These are phyloP conservation scores for Paracamarosporium sp. DNA, from an alignment of 2,329 filamentous ascomycete genomes.

Conservation along the genomic window DNA sequence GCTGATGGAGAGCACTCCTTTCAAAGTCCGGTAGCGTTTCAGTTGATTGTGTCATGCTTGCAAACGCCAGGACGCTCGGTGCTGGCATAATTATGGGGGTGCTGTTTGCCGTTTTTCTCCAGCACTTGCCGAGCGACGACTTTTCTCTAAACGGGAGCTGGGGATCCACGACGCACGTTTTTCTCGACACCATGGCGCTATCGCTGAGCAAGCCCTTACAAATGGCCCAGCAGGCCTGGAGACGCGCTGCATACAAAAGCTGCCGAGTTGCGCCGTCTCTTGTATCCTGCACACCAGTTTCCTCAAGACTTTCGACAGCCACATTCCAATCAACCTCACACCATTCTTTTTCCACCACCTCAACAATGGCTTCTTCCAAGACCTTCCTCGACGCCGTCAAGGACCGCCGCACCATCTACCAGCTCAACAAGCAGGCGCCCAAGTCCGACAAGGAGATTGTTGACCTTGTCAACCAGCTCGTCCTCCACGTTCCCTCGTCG, in stretches of 20 bases:
- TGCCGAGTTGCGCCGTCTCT: slow-evolving; percentile 13
- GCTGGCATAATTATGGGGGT: slow-evolving; percentile 26
- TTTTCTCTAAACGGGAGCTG: slow-evolving; percentile 1
- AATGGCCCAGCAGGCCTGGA: slow-evolving; percentile 27
- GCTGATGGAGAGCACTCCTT: neutral
- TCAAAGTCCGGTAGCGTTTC: neutral
- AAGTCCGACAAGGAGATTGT: slow-evolving; percentile 65
- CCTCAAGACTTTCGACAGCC: slow-evolving; percentile 9
- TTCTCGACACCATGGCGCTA: slow-evolving; percentile 33
- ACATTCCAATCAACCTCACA: slow-evolving; percentile 9
- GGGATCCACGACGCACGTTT: slow-evolving; percentile 13
- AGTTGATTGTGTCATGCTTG: slow-evolving; percentile 3
- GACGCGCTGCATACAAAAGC: slow-evolving; percentile 29
- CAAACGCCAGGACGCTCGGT: neutral
- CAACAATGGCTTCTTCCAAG: slow-evolving; percentile 49
- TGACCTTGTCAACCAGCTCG: slow-evolving; percentile 65
- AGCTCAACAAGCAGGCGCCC: slow-evolving; percentile 68
- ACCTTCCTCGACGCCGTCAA: slow-evolving; percentile 69
- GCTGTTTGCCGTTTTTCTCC: slow-evolving; percentile 33
- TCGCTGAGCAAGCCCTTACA: slow-evolving; percentile 44
- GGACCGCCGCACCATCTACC: slow-evolving; percentile 73
- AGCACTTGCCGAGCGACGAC: slow-evolving; percentile 25
- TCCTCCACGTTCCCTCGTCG: slow-evolving; percentile 75
- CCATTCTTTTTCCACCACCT: slow-evolving; percentile 25
- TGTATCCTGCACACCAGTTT: slow-evolving; percentile 14